A percentile compares a stretch with the other conserved stretches of the same genome.
phyloP scores from a whole-genome alignment of 176 grass and related monocot species.

The Juncus effusus region DNA sequence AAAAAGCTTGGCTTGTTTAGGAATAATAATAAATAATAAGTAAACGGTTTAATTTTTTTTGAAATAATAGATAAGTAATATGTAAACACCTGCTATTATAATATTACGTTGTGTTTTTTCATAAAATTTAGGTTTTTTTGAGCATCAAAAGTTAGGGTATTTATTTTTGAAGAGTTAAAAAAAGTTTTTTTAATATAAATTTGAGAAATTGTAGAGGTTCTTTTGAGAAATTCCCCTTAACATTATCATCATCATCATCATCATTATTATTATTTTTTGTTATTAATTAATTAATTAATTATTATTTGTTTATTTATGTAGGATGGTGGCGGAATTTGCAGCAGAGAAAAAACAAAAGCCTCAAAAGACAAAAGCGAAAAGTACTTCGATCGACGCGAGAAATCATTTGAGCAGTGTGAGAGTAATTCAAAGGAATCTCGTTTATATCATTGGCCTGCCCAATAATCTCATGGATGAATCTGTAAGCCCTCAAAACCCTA shows the following conservation, averaged over 20 bases:
- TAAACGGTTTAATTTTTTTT: too few species aligned
- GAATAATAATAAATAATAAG: too few species aligned
- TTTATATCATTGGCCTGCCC: constrained; percentile 94
- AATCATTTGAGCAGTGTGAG: constrained; percentile 88
- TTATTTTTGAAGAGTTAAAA: too few species aligned
- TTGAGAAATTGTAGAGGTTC: too few species aligned
- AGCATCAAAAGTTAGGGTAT: too few species aligned
- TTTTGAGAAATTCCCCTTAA: constrained; percentile 7
- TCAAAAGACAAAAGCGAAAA: constrained; percentile 69
- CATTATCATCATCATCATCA: not conserved
- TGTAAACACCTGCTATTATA: too few species aligned
- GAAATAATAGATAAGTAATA: too few species aligned
- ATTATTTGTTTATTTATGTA: constrained; percentile 19
- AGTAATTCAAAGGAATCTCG: constrained; percentile 94
- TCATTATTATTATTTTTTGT: not conserved
- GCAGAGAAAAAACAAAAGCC: constrained; percentile 83
- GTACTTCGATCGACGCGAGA: constrained; percentile 54
- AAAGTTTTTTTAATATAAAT: too few species aligned
- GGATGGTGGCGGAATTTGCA: constrained; percentile 59
- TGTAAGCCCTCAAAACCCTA: constrained; percentile 36
- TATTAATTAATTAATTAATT: not conserved
- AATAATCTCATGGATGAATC: constrained; percentile 73
- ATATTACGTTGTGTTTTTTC: too few species aligned
- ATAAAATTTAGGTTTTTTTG: too few species aligned
- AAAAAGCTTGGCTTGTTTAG: too few species aligned